These are phyloP conservation scores for Coemansia biformis DNA, from an alignment of 192 early-diverging fungal genomes.

Conservation along the genomic window DNA sequence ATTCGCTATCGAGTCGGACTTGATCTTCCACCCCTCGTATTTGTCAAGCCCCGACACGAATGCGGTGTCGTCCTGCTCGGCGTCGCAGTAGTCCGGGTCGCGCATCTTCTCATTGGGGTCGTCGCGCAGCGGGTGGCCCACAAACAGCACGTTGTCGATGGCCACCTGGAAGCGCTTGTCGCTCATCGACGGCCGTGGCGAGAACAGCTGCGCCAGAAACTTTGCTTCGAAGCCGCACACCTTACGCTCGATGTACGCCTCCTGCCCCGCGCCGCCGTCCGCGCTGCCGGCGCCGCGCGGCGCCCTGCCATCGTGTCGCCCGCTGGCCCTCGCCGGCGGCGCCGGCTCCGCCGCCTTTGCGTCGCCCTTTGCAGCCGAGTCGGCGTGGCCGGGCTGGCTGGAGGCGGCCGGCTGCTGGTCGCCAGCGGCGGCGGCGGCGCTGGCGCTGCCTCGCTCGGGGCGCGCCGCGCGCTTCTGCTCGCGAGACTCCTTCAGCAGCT, in stretches of 20 bases:
- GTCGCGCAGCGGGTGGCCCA: conserved; percentile 63
- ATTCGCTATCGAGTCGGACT: conserved; percentile 18
- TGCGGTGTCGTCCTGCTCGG: conserved; percentile 55
- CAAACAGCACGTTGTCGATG: conserved; percentile 82
- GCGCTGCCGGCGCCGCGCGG: neutral
- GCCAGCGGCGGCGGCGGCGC: neutral
- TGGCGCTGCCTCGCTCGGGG: conserved; percentile 3
- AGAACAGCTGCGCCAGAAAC: conserved; percentile 79
- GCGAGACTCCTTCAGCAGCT: conserved; percentile 14
- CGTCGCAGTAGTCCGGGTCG: conserved; percentile 61
- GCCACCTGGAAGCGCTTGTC: conserved; percentile 81
- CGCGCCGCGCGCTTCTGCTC: conserved; percentile 8
- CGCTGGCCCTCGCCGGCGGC: neutral
- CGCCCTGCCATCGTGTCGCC: conserved; percentile 9
- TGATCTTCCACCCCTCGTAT: conserved; percentile 41
- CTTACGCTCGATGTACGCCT: conserved; percentile 19
- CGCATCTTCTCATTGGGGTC: conserved; percentile 45
- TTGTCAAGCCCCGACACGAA: conserved; percentile 37
- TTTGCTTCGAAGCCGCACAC: conserved; percentile 68
- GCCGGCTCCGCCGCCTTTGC: neutral
- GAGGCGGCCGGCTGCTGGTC: neutral
- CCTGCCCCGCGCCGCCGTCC: neutral
- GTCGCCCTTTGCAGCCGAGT: no score
- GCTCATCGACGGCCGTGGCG: conserved; percentile 74
- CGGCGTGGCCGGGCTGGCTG: neutral